Evolutionary conservation across 352 stramenopile species (phyloP).

Genomic region (Globisporangium okanoganense): DNA sequence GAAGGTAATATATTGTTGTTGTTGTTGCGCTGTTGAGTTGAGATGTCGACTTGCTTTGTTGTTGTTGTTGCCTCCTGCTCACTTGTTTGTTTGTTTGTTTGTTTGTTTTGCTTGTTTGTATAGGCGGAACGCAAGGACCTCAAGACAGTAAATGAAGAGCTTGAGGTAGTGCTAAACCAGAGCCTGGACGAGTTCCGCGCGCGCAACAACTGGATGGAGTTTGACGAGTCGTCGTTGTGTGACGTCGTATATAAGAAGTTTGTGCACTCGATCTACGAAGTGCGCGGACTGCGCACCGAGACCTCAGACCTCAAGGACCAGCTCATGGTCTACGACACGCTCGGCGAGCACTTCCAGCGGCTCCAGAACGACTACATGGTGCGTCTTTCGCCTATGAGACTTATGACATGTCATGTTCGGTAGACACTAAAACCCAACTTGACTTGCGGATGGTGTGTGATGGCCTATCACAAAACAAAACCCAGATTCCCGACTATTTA

Average conservation of each 20-base stretch:
- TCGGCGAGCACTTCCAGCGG: conserved; percentile 69
- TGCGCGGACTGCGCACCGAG: conserved; percentile 44
- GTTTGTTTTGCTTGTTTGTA: not conserved
- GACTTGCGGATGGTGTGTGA: not conserved
- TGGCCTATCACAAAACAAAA: not conserved
- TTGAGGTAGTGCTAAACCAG: conserved; percentile 42
- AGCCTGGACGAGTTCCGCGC: conserved; percentile 32
- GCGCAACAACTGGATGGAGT: conserved; percentile 41
- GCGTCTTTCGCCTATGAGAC: not conserved
- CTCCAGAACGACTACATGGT: conserved; percentile 57
- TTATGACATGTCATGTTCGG: not conserved
- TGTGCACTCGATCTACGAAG: conserved; percentile 71
- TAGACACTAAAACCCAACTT: not conserved
- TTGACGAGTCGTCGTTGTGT: conserved; percentile 42
- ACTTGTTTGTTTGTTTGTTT: not conserved
- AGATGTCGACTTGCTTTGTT: not conserved
- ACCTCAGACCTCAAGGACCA: conserved; percentile 43
- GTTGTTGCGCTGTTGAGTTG: too few relatives aligned
- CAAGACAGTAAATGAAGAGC: conserved; percentile 48
- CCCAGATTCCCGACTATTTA: conserved; percentile 34
- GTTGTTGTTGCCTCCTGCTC: not conserved
- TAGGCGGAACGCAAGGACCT: conserved; percentile 49
- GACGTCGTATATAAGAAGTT: conserved; percentile 66
- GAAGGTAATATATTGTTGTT: conserved; percentile 25
- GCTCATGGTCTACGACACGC: conserved; percentile 51